Evolutionary conservation across 2,329 filamentous ascomycete species (phyloP), one percentile per base, ranked within the genome.

Genomic region (Sporothrix variecibatus): DNA sequence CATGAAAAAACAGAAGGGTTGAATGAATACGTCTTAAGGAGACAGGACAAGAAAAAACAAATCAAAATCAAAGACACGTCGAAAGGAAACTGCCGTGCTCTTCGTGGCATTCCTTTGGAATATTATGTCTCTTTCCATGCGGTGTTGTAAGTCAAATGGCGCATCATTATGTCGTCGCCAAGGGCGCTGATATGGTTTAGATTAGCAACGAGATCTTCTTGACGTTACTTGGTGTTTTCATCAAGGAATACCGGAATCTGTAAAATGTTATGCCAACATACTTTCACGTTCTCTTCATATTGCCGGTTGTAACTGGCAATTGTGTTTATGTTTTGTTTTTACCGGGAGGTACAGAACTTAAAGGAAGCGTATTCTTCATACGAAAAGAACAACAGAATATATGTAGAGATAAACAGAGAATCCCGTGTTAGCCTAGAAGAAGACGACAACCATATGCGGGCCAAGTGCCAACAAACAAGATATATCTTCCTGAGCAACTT

Each of bases 121-220:
- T 64, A 40, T 23, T 64, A 20, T 62, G 31, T 40, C 34, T 23
- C 31, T 40, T 38, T 6, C n/a, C 31, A 40, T 23, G 17, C 20
- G 38, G 60, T 11, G 9, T 20, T 38, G 60, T 40, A 64, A 12
- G 58, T 62, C 58, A 23, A 64, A 64, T 64, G 34, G 60, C 31
- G 31, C 34, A 64, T 64, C 20, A 23, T 40, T 40, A 64, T 64
- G 60, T 64, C 9, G 31, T 62, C 58, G 60, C n/a, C 60, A 26
- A 65, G n/a, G 60, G 60, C n/a, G 60, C 34, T 65, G 60, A 65
- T 65, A 43, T 43, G 60, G 20, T 65, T 65, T 43, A 65, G 60
- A 65, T 65, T 65, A 26, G 17, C 26, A 26, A 6, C 9, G 5
- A 26, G n/a, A 26, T 65, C 53, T 58, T 31, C 26, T 23, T 58